Base-by-base conservation (phyloP, 495 filamentous ascomycete genomes). In the Aspergillus panamensis region DNA sequence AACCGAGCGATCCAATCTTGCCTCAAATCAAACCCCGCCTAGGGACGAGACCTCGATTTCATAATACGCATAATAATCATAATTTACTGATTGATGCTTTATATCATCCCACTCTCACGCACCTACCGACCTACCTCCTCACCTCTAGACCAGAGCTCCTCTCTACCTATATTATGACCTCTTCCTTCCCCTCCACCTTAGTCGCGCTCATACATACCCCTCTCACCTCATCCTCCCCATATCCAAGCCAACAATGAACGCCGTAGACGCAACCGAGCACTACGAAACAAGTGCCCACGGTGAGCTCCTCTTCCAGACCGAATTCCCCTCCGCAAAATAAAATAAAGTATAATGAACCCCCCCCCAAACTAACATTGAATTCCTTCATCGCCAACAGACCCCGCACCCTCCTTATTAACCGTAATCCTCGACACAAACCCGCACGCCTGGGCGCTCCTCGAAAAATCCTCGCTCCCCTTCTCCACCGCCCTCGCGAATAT, bases 381-480 rank as follows among this genome's bases (percentile, higher is more conserved):
- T 7, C 10, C 35, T 39, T 39, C 10, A 51, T 43, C 8, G 7
- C n/a, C 9, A 6, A 14, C 44, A 88, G 87, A 84, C 55, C 85
- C 86, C 48, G 76, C 89, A 4, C 91, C 95, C 0, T 96, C 94
- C 30, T 85, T 98, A 40, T 83, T 96, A 51, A 88, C 90, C 58
- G 85, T 98, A 66, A 82, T 98, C 71, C 81, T 98, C 76, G 94
- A 98, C 76, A 96, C 94, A 42, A 97, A 97, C 68, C 95, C 94
- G 1, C 89, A 88, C 63, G 91, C 94, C 68, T 98, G 94, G 94
- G 84, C 89, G 4, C 79, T 88, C 48, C 82, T 97, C 56, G 72
- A 58, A 40, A 33, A 83, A 61, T 71, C 84, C 58, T 84, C 82
- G 5, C 87, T 98, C n/a, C 83, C 94, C 31, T 81, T 97, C 59